Conservation (phyloP, 176 grass and related monocot species). For the Otatea glauca region DNA sequence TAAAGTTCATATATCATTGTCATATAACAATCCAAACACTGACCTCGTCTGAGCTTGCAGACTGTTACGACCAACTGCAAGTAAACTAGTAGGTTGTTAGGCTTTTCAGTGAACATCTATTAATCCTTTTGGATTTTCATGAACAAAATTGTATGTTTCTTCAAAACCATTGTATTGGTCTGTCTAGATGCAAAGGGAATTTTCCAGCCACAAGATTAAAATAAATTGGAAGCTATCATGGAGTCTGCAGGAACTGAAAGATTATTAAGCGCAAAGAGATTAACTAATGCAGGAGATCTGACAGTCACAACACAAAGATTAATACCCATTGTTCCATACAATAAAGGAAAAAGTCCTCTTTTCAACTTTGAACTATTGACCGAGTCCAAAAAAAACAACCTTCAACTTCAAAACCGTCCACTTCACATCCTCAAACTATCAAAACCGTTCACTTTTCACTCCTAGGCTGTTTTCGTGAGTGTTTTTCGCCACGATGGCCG, state of each 20-base stretch:
- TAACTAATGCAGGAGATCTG: too few relatives aligned
- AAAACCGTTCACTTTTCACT: too few relatives aligned
- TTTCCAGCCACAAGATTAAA: not conserved
- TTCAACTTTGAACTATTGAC: too few relatives aligned
- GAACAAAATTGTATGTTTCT: not conserved
- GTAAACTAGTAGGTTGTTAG: not conserved
- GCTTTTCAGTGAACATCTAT: not conserved
- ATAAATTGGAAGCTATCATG: not conserved
- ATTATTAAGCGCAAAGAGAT: not conserved
- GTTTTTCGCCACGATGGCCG: too few relatives aligned
- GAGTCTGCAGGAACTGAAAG: not conserved
- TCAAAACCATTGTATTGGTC: not conserved
- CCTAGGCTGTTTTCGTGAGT: too few relatives aligned
- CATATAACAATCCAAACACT: not conserved
- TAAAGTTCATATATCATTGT: conserved; percentile 4
- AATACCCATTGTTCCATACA: too few relatives aligned
- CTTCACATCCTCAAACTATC: too few relatives aligned
- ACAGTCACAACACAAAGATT: too few relatives aligned
- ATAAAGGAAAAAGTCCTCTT: too few relatives aligned
- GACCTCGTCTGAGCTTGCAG: not conserved
- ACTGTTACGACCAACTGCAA: not conserved
- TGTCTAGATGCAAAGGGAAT: not conserved
- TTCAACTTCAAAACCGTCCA: too few relatives aligned
- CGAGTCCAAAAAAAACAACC: too few relatives aligned
- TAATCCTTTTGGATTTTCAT: not conserved